Base-by-base conservation (phyloP, 129 eudicot species). In the Calendula officinalis region DNA sequence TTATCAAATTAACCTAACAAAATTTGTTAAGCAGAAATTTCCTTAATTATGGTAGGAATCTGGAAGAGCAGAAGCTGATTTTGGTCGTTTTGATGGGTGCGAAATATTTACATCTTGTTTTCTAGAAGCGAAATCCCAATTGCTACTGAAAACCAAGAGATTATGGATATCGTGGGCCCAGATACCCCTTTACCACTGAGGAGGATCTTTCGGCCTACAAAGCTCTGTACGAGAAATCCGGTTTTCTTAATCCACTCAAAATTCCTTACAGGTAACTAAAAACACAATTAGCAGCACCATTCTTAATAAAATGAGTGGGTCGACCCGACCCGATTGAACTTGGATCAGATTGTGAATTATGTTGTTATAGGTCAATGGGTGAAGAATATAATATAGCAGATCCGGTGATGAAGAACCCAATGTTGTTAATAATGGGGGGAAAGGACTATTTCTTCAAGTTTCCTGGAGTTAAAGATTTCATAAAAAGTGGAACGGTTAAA, bases 371-470 rank as follows among this genome's bases (percentile, higher is more conserved):
- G 72, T 60, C 77, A 3, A 32, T 53, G 67, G 65, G 43, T 5
- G 82, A 84, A 71, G 79, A 74, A 40, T 84, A 80, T 17, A 34
- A 63, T 61, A 49, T 71, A 5, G 49, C 49, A 9, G 90, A 77
- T 59, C 75, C 53, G 1, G 70, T 71, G 35, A 67, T 84, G 13
- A 62, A 51, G 67, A 76, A 50, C 7, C 91, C 86, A 0, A 51
- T 81, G 51, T 30, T 84, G 70, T 36, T 84, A 14, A 69, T 84
- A 41, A 38, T 81, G 68, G 84, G 86, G 13, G 67, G 75, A 66
- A 78, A 74, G 47, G 90, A 84, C 58, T 84, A 78, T 36, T 71
- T 60, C 65, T 55, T 84, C 50, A 81, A 73, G 60, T 76, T 71
- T 56, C 67, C 67, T 0, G 78, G 80, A 46, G 10, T 74, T 12